These are phyloP conservation scores for Daldinia vernicosa DNA, from an alignment of 495 filamentous ascomycete genomes.

Conservation along the genomic window DNA sequence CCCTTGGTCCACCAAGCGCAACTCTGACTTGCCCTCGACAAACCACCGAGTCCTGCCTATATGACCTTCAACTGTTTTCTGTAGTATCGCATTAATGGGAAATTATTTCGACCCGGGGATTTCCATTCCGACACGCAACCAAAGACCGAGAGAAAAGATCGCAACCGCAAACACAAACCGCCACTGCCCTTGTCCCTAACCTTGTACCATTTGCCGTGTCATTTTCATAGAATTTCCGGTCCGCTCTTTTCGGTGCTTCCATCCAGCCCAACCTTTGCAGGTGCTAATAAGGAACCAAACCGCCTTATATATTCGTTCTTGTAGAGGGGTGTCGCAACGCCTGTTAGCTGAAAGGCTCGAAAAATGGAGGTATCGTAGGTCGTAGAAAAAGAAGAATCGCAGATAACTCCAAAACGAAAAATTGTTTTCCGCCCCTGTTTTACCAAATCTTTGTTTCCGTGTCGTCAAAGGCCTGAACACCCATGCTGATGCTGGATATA, in stretches of 20 bases:
- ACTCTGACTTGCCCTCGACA: conserved; percentile 2
- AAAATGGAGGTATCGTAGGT: conserved; percentile 34
- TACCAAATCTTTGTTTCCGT: conserved; percentile 44
- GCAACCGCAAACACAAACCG: conserved; percentile 37
- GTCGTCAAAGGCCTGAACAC: conserved; percentile 51
- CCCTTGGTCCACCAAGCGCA: background rate
- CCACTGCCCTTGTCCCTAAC: conserved; percentile 34
- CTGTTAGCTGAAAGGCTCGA: conserved; percentile 19
- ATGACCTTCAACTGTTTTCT: conserved; percentile 3
- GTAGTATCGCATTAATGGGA: conserved; percentile 17
- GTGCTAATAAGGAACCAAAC: conserved; percentile 30
- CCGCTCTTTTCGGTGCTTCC: conserved; percentile 28
- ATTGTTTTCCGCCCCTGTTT: conserved; percentile 42
- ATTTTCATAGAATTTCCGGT: conserved; percentile 32
- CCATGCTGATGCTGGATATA: conserved; percentile 52
- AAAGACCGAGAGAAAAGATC: conserved; percentile 17
- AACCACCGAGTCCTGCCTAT: conserved; percentile 1
- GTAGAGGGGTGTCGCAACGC: conserved; percentile 15
- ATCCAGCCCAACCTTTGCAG: conserved; percentile 41
- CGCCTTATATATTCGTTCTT: conserved; percentile 42
- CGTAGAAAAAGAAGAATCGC: conserved; percentile 28
- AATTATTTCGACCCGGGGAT: conserved; percentile 9
- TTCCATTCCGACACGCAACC: conserved; percentile 16
- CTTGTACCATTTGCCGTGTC: conserved; percentile 34
- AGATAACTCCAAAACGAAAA: conserved; percentile 43